These are phyloP conservation scores for Colletotrichum ledebouriae DNA, from an alignment of 2,329 filamentous ascomycete genomes.

Conservation along the genomic window DNA sequence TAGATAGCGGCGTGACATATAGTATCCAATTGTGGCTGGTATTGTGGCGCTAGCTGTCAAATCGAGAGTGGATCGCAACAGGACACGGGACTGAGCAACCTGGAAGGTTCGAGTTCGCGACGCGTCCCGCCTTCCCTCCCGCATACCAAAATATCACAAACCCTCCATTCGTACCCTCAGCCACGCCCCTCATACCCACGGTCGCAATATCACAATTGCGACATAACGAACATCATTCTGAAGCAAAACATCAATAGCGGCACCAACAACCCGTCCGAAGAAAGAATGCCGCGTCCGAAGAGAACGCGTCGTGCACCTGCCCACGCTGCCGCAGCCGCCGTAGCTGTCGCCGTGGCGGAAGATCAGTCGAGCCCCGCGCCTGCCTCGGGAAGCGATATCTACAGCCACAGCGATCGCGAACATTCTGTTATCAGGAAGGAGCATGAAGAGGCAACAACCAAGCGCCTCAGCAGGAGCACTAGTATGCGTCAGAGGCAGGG, in stretches of 20 bases:
- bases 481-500: constrained; percentile 39
- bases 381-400: constrained; percentile 49
- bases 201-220: neutral
- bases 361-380: constrained; percentile 32
- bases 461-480: constrained; percentile 38
- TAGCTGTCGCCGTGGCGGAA: constrained; percentile 31
- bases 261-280: neutral
- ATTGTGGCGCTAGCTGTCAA: constrained; percentile 39
- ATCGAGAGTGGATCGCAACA: constrained; percentile 15
- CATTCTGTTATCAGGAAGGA: constrained; percentile 47
- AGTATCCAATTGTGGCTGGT: constrained; percentile 27
- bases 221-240: neutral
- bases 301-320: constrained; percentile 49
- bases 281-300: constrained; percentile 50
- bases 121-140: constrained; percentile 39
- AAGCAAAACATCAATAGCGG: neutral
- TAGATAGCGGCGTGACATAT: neutral
- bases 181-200: neutral
- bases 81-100: constrained; percentile 15
- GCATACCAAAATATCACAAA: constrained; percentile 40
- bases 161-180: constrained; percentile 16
- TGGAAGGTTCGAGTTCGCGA: constrained; percentile 39
- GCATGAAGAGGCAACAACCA: constrained; percentile 36
- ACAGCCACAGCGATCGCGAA: constrained; percentile 54
- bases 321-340: constrained; percentile 42